phyloP scores from a whole-genome alignment of 257 asterid species.

The Solanum habrochaites region DNA sequence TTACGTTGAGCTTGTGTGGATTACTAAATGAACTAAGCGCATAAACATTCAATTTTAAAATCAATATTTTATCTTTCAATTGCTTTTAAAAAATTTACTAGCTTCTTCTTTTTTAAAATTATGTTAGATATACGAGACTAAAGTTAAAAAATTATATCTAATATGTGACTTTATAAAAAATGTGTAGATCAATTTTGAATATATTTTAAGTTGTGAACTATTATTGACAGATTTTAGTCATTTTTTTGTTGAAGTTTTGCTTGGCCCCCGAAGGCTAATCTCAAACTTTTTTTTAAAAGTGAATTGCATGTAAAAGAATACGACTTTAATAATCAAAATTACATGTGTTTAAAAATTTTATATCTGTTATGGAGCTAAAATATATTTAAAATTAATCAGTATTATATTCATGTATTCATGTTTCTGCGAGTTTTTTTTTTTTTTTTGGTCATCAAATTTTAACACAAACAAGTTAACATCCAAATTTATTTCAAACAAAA shows the following conservation, averaged over 20 bases:
- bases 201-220: background rate
- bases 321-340: background rate
- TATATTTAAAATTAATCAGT: too few relatives aligned
- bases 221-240: too few relatives aligned
- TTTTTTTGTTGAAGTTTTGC: background rate
- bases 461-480: too few relatives aligned
- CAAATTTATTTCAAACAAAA: too few relatives aligned
- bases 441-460: background rate
- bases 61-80: background rate
- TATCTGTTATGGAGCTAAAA: background rate
- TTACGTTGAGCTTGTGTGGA: background rate
- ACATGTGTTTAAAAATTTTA: too few relatives aligned
- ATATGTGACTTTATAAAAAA: too few relatives aligned
- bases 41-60: background rate
- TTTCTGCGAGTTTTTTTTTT: too few relatives aligned
- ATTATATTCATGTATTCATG: background rate
- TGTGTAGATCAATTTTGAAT: background rate
- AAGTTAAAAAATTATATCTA: too few relatives aligned
- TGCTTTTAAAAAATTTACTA: background rate
- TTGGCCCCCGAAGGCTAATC: background rate
- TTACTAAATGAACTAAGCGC: background rate
- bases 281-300: background rate
- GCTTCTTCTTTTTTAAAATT: background rate
- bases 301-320: background rate
- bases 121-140: too few relatives aligned